Evolutionary conservation across 305 asterid genomes (phyloP).

Genomic region (Fraxinus platypoda): DNA sequence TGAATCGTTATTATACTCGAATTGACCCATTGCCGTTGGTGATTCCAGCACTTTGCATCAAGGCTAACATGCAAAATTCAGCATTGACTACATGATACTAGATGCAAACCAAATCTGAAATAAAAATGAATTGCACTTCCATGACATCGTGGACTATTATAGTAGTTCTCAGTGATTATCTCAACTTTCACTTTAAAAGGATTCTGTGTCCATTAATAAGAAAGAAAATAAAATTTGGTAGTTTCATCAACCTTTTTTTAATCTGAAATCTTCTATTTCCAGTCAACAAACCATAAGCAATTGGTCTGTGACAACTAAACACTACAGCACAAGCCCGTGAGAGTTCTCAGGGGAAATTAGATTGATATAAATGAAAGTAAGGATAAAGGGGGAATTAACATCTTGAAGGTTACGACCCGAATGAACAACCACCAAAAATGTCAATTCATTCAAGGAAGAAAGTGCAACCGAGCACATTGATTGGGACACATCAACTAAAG

Average conservation of each 20-base stretch:
- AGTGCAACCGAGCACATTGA: too few species aligned
- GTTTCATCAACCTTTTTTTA: neutral
- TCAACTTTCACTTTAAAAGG: neutral
- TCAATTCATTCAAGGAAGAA: too few species aligned
- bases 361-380: neutral
- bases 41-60: neutral
- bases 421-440: too few species aligned
- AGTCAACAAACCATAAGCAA: neutral
- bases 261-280: neutral
- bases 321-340: neutral
- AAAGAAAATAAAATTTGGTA: neutral
- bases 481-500: too few species aligned
- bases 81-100: neutral
- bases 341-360: constrained; percentile 4
- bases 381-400: constrained; percentile 14
- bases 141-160: neutral
- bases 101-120: neutral
- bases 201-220: neutral
- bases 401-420: constrained; percentile 11
- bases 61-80: neutral
- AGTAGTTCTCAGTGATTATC: neutral
- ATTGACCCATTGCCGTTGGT: neutral
- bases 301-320: neutral
- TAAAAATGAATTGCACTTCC: neutral
- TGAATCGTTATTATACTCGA: neutral